Percentiles rank a stretch among this genome's conserved stretches.
Evolutionary conservation across 208 protist species (phyloP).

Genomic region (Ichthyophonus hoferi): DNA sequence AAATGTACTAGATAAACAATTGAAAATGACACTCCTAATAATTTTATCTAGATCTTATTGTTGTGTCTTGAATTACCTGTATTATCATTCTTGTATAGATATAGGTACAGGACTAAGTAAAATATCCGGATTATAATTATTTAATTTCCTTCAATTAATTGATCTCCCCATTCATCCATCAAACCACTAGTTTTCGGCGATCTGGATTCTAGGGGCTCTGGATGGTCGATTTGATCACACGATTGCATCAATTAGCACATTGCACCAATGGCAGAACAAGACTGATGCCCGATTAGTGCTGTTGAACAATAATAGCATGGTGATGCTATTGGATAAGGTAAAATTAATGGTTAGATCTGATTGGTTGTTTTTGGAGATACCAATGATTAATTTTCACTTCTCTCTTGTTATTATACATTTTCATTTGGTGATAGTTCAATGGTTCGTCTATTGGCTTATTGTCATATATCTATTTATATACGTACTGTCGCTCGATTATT

Average conservation of each 20-base stretch:
- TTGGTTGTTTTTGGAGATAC: no score
- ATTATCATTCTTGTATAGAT: no score
- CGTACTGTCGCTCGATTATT: neutral
- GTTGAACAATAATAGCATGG: neutral
- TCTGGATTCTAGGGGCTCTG: slow-evolving; percentile 4
- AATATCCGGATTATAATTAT: no score
- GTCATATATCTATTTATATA: neutral
- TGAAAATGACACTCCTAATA: no score
- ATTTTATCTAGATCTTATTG: no score
- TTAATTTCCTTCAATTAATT: no score
- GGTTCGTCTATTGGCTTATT: neutral
- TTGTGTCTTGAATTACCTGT: no score
- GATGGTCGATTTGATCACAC: slow-evolving; percentile 30
- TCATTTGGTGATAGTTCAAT: neutral
- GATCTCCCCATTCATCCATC: no score
- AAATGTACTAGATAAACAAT: no score
- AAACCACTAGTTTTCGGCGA: neutral
- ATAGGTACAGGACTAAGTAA: no score
- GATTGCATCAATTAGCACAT: neutral
- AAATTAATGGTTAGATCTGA: no score
- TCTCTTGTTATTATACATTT: neutral
- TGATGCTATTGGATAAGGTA: neutral
- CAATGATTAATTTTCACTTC: neutral
- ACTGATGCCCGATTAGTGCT: neutral
- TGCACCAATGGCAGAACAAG: neutral